phyloP scores from a whole-genome alignment of 768 basidiomycete species.

The Pleurotus eryngii region DNA sequence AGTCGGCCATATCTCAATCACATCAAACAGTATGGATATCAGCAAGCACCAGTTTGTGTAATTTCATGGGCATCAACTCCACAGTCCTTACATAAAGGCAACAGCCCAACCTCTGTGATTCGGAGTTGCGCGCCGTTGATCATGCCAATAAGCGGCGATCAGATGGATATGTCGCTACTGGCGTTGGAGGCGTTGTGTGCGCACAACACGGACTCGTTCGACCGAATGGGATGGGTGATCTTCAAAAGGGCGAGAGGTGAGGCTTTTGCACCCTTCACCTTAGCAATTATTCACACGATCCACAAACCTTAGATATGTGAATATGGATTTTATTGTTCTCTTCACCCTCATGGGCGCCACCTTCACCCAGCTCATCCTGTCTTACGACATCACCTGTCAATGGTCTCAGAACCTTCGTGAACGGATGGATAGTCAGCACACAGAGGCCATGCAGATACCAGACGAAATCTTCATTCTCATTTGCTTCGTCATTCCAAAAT shows the following conservation, averaged over 20 bases:
- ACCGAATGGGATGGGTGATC: constrained; percentile 8
- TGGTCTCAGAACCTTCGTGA: constrained; percentile 20
- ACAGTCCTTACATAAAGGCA: too few species aligned
- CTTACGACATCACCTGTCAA: constrained; percentile 28
- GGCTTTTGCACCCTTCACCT: not conserved
- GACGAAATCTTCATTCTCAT: too few species aligned
- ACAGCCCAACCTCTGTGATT: too few species aligned
- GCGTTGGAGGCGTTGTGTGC: constrained; percentile 11
- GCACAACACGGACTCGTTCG: not conserved
- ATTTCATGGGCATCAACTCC: too few species aligned
- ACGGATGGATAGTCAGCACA: constrained; percentile 1
- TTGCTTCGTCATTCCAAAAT: not conserved
- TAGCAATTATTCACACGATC: too few species aligned
- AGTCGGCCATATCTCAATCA: too few species aligned
- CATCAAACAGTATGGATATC: too few species aligned
- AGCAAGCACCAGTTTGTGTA: too few species aligned
- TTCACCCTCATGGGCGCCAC: constrained; percentile 14
- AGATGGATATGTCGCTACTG: constrained; percentile 13
- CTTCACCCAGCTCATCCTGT: constrained; percentile 11
- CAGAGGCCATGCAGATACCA: too few species aligned
- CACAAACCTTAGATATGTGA: constrained; percentile 8
- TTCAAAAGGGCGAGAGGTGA: not conserved
- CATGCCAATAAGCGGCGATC: constrained; percentile 10
- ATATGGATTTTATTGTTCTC: constrained; percentile 24
- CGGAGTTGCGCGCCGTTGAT: too few species aligned